Base-by-base conservation (phyloP, 768 basidiomycete genomes). In the Naganishia randhawae region DNA sequence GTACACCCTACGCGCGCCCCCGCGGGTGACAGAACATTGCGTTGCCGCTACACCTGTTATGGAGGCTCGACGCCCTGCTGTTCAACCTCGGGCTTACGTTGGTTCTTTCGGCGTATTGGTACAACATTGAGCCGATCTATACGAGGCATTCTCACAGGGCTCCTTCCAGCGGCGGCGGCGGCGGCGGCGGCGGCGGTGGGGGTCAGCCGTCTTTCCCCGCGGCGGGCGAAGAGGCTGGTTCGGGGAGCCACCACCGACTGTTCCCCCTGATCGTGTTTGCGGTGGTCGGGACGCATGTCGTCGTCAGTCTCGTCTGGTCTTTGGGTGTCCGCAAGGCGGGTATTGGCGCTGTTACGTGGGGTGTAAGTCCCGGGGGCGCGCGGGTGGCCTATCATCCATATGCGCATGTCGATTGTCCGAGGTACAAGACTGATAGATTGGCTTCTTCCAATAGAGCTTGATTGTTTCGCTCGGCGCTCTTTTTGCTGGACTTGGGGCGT, bases 281-380 rank as follows among this genome's bases (percentile, higher is more conserved):
- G 9, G 71, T 78, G 2, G 69, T 69, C 0, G 19, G 72, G 13
- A 33, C 75, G 25, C 78, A 79, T 69, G 54, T 76, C 0, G 41
- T 41, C 0, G 66, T 79, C 25, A 77, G 75, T 37, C 57, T 76
- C 25, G 73, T 76, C 2, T 79, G 77, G 77, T 74, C 52, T n/a
- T 22, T 74, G 57, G 69, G 74, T 19, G 76, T 78, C 0, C 73
- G 78, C 27, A 70, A 74, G 29, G 68, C 78, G 17, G 78, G 78
- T 4, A 69, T 79, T 3, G 77, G 76, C 2, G 77, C 78, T 19
- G 76, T 79, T 11, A 79, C 77, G 42, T 79, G 78, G 78, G 78
- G 77, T 41, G 78, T 79, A 54, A 74, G 78, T 78, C 2, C n/a
- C n/a, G n/a, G n/a, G n/a, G n/a, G n/a, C n/a, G n/a, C n/a, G n/a